Evolutionary conservation across 2,329 filamentous ascomycete species (phyloP).

Genomic region (Penicillium brevicompactum): DNA sequence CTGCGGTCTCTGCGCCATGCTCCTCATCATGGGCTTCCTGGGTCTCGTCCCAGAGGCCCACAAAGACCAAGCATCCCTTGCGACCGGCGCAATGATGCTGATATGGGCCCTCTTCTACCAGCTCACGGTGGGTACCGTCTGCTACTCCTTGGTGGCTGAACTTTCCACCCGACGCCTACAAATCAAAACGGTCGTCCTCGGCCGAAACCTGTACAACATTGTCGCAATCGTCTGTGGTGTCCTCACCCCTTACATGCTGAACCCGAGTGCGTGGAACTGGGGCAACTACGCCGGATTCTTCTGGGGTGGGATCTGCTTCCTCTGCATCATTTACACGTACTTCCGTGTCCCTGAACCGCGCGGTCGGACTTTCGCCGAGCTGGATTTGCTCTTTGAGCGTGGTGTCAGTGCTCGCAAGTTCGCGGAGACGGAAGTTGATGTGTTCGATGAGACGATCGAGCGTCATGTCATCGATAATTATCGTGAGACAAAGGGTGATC

Average conservation of each 20-base stretch:
- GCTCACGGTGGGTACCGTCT: conserved; percentile 83
- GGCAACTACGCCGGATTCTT: conserved; percentile 85
- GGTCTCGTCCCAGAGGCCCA: conserved; percentile 68
- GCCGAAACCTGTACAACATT: conserved; percentile 78
- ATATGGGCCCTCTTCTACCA: conserved; percentile 83
- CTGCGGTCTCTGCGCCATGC: conserved; percentile 71
- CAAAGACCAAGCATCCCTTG: conserved; percentile 64
- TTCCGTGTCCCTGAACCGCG: conserved; percentile 79
- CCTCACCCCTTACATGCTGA: conserved; percentile 89
- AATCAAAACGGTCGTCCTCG: conserved; percentile 89
- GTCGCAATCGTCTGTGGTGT: conserved; percentile 80
- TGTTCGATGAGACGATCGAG: conserved; percentile 50
- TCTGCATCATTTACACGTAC: conserved; percentile 78
- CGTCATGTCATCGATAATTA: conserved; percentile 32
- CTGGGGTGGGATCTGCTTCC: conserved; percentile 79
- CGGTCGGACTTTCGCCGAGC: conserved; percentile 80
- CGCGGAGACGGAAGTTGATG: conserved; percentile 57
- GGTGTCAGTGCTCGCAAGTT: conserved; percentile 73
- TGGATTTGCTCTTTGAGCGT: conserved; percentile 81
- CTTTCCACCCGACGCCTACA: conserved; percentile 79
- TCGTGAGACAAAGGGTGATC: conserved; percentile 46
- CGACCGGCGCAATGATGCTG: conserved; percentile 84
- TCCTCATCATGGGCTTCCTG: conserved; percentile 81
- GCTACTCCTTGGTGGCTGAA: conserved; percentile 85
- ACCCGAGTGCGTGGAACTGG: conserved; percentile 86